Percentiles rank a stretch among this genome's conserved stretches.
Conservation (phyloP, 1,284 basidiomycete genomes). For the Ganoderma leucocontextum region DNA sequence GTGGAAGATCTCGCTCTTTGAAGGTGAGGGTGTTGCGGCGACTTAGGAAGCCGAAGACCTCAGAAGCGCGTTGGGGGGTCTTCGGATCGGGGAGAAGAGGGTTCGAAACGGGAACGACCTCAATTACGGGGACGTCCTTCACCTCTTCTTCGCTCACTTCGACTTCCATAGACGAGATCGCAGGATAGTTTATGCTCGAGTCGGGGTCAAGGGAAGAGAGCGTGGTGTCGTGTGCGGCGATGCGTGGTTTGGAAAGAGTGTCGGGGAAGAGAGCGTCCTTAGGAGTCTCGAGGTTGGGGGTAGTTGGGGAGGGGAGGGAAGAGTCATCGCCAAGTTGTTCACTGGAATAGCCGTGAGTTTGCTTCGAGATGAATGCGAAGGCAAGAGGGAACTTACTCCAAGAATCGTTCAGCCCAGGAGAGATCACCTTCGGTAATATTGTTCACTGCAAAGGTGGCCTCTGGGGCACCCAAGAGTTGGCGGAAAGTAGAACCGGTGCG, state of each 20-base stretch:
- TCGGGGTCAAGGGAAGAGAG: slow-evolving; percentile 56
- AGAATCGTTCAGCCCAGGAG: slow-evolving; percentile 79
- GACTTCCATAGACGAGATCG: slow-evolving; percentile 76
- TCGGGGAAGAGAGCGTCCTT: slow-evolving; percentile 40
- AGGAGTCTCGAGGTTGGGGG: slow-evolving; percentile 41
- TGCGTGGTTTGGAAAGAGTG: slow-evolving; percentile 37
- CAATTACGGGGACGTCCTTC: slow-evolving; percentile 16
- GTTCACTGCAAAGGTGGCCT: slow-evolving; percentile 45
- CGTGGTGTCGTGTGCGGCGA: slow-evolving; percentile 43
- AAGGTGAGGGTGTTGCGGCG: slow-evolving; percentile 37
- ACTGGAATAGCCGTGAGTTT: slow-evolving; percentile 19
- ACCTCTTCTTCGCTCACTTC: slow-evolving; percentile 62
- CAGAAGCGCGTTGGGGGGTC: slow-evolving; percentile 70
- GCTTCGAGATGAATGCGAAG: not conserved
- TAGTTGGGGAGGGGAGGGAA: slow-evolving; percentile 38
- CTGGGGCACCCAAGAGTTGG: slow-evolving; percentile 67
- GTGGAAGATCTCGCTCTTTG: slow-evolving; percentile 35
- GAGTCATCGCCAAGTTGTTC: slow-evolving; percentile 38
- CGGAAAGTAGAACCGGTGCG: slow-evolving; percentile 76
- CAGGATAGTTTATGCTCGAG: slow-evolving; percentile 52
- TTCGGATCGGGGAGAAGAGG: slow-evolving; percentile 40
- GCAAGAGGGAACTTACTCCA: slow-evolving; percentile 57
- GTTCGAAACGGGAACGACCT: slow-evolving; percentile 16
- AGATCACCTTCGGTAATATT: slow-evolving; percentile 70
- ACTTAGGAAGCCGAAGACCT: slow-evolving; percentile 72